Base-by-base conservation (phyloP, 495 filamentous ascomycete species). In the Xylaria flabelliformis region DNA sequence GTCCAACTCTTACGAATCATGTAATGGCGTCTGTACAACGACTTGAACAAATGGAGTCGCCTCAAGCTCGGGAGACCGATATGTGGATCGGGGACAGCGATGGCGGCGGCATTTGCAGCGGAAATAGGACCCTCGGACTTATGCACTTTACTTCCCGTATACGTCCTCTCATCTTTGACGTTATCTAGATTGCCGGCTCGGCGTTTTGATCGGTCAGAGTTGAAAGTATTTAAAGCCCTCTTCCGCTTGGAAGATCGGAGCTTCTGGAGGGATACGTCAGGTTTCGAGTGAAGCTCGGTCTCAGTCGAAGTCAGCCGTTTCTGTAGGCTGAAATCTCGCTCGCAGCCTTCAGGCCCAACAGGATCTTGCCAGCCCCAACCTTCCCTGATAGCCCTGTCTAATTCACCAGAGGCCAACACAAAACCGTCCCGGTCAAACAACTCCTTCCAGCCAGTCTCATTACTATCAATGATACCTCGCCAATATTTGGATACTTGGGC, bases 341-440 rank as follows among this genome's bases (percentile, higher is more conserved):
- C 96, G 65, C 84, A 93, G 59, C 91, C 92, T 73, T 94, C 88
- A 9, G 85, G 79, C 7, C 90, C 93, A 65, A 89, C 88, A 2
- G 94, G 93, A 80, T 93, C 91, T 78, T 98, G 96, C 93, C 95
- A 99, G n/a, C 95, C 96, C 96, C 96, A 99, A n/a, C 96, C 96
- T 82, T 98, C 92, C 39, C 85, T 88, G 66, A 98, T 92, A 17
- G 96, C 95, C 72, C 90, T 89, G 66, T 95, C 89, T 21, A 99
- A 83, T 77, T 99, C 96, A 15, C 93, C 93, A 2, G 91, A 88
- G 19, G 93, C 91, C 19, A 98, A 83, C 15, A 81, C 78, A 80
- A 92, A 97, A 0, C 93, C 93, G 80, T 97, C 94, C 13, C 84
- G 84, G 70, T 97, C 94, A 72, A 99, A 91, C 0, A 97, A 85